These are phyloP conservation scores for Pythium myriotylum DNA, from an alignment of 352 stramenopile species.

Conservation along the genomic window DNA sequence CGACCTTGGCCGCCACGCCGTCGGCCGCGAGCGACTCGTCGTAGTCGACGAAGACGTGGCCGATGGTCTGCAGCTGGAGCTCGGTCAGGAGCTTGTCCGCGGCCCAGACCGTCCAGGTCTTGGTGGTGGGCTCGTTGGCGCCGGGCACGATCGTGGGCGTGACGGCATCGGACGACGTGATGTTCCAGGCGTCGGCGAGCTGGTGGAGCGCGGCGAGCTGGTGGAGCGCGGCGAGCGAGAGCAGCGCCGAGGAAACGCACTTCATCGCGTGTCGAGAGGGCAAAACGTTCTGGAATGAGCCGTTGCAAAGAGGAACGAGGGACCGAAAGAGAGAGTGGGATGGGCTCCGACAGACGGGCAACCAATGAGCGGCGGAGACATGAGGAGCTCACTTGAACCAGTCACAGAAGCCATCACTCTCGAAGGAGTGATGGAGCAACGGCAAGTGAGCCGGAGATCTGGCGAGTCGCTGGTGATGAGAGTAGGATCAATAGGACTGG, in stretches of 20 bases:
- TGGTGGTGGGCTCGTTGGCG: constrained; percentile 18
- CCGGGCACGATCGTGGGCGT: constrained; percentile 5
- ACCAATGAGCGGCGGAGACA: no score
- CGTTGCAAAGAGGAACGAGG: not conserved
- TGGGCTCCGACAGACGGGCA: no score
- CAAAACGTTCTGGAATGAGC: constrained; percentile 5
- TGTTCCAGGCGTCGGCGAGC: constrained; percentile 12
- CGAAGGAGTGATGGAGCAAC: constrained; percentile 11
- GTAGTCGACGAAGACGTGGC: constrained; percentile 48
- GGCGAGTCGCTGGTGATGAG: not conserved
- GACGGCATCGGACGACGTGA: constrained; percentile 7
- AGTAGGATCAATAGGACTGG: not conserved
- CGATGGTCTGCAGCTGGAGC: constrained; percentile 34
- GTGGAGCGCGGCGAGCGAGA: not conserved
- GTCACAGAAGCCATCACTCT: constrained; percentile 3
- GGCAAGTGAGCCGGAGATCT: constrained; percentile 1
- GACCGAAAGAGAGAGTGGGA: not conserved
- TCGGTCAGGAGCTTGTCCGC: constrained; percentile 20
- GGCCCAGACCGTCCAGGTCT: constrained; percentile 37
- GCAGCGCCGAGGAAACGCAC: constrained; percentile 8
- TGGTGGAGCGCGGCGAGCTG: not conserved
- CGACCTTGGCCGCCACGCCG: constrained; percentile 28
- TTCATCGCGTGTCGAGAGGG: constrained; percentile 9
- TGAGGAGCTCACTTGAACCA: not conserved
- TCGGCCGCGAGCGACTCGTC: constrained; percentile 27